Conservation (phyloP, 2,329 filamentous ascomycete genomes). For the Sodiomyces alkalinus region DNA sequence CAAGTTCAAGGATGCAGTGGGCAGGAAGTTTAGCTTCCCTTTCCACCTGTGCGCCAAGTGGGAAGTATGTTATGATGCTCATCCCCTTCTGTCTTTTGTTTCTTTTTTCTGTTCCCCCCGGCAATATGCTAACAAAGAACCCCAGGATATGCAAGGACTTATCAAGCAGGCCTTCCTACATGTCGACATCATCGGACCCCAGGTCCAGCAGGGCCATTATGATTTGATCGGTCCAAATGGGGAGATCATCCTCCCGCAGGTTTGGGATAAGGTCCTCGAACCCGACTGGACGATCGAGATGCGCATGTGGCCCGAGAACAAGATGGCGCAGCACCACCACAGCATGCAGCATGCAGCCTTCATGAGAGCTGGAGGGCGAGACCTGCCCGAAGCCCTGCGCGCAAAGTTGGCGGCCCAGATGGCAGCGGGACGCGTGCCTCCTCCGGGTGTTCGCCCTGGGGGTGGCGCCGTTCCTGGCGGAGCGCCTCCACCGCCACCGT, state of each 20-base stretch:
- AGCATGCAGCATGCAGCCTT: background rate
- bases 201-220: constrained; percentile 66
- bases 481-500: constrained; percentile 1
- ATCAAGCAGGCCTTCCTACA: constrained; percentile 75
- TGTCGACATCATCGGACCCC: constrained; percentile 59
- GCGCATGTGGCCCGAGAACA: constrained; percentile 45
- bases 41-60: constrained; percentile 75
- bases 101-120: no score
- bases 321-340: constrained; percentile 2
- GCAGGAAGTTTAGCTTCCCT: constrained; percentile 84
- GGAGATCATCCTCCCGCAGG: constrained; percentile 66
- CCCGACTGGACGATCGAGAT: constrained; percentile 61
- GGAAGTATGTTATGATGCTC: constrained; percentile 51
- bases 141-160: constrained; percentile 69
- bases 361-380: background rate
- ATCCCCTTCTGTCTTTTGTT: background rate
- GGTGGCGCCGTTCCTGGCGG: constrained; percentile 1
- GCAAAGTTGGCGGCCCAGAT: background rate
- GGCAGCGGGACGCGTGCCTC: constrained; percentile 1
- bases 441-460: constrained; percentile 3
- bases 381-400: background rate
- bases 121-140: no score
- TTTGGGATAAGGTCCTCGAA: constrained; percentile 71
- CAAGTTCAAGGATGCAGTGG: constrained; percentile 82
- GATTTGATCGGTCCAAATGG: constrained; percentile 66